These are phyloP conservation scores for Yamadazyma endophytica DNA, from an alignment of 805 yeast genomes.

Conservation along the genomic window DNA sequence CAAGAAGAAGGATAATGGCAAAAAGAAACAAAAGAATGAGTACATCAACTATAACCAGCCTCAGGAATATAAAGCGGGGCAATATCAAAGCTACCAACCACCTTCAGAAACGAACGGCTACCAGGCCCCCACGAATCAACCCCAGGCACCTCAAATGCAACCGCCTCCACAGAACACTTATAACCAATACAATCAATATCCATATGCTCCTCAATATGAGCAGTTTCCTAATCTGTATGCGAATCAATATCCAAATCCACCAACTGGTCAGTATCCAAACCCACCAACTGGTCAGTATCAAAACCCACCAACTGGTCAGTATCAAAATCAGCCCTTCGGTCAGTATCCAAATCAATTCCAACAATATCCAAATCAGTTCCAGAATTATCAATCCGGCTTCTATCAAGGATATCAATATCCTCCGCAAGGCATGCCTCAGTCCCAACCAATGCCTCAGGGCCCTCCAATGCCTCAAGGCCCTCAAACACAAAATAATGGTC, in stretches of 20 bases:
- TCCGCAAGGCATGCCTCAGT: background rate
- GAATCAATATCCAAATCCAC: conserved; percentile 3
- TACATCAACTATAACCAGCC: too few relatives aligned
- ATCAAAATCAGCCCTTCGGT: conserved; percentile 8
- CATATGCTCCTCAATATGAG: conserved; percentile 4
- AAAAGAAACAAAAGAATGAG: conserved; percentile 8
- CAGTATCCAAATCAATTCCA: conserved; percentile 10
- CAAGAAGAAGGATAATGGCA: conserved; percentile 45
- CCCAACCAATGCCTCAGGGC: too few relatives aligned
- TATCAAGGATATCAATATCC: conserved; percentile 9
- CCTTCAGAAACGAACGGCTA: too few relatives aligned
- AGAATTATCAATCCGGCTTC: conserved; percentile 3
- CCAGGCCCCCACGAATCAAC: too few relatives aligned
- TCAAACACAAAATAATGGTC: conserved; percentile 6
- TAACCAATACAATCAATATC: conserved; percentile 2
- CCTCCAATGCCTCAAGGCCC: too few relatives aligned
- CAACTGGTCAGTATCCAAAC: background rate
- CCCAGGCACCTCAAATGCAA: too few relatives aligned
- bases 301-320: conserved; percentile 2
- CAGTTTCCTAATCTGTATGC: conserved; percentile 5
- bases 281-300: conserved; percentile 6
- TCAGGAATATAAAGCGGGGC: too few relatives aligned
- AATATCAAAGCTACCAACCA: too few relatives aligned
- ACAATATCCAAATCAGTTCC: conserved; percentile 12
- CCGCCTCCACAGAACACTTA: too few relatives aligned